A percentile compares a stretch with the other conserved stretches of the same genome.
Evolutionary conservation across 352 stramenopile genomes (phyloP).

Genomic region (Globisporangium yorkense): DNA sequence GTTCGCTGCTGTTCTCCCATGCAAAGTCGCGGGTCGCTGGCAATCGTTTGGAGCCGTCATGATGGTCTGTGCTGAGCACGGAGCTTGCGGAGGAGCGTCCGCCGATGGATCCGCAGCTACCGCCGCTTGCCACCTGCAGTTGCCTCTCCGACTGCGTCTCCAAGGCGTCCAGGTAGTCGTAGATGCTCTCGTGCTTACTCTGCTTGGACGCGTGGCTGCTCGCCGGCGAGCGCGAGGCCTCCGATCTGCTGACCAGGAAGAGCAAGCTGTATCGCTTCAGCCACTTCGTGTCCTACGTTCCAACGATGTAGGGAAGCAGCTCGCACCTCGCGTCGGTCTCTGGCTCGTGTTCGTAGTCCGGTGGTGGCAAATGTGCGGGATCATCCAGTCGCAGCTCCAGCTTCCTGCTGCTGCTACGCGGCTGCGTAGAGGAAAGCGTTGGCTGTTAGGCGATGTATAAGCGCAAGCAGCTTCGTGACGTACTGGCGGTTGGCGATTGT

Average conservation of each 20-base stretch:
- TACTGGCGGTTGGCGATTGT: slow-evolving; percentile 6
- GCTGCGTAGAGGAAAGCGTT: neutral
- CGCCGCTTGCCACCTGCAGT: slow-evolving; percentile 21
- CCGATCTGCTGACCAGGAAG: neutral
- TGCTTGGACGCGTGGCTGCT: slow-evolving; percentile 17
- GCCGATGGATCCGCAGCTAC: slow-evolving; percentile 8
- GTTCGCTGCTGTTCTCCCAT: slow-evolving; percentile 22
- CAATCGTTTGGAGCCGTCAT: slow-evolving; percentile 8
- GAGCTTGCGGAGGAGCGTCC: slow-evolving; percentile 7
- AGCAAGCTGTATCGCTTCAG: neutral
- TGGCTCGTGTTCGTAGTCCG: slow-evolving; percentile 28
- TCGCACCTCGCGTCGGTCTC: slow-evolving; percentile 19
- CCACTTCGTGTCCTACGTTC: neutral
- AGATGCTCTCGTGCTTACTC: slow-evolving; percentile 33
- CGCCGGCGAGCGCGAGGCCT: slow-evolving; percentile 9
- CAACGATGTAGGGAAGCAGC: neutral
- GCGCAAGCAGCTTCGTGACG: neutral
- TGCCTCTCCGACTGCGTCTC: slow-evolving; percentile 58
- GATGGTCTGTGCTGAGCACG: slow-evolving; percentile 8
- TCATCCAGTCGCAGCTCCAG: slow-evolving; percentile 42
- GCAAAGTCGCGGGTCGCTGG: slow-evolving; percentile 18
- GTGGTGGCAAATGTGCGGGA: slow-evolving; percentile 24
- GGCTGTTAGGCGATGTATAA: no score
- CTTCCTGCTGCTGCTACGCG: slow-evolving; percentile 11
- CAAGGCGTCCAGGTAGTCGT: slow-evolving; percentile 74